Conservation (phyloP, 164 flowering plant species). For the Nelumbo lutea region DNA sequence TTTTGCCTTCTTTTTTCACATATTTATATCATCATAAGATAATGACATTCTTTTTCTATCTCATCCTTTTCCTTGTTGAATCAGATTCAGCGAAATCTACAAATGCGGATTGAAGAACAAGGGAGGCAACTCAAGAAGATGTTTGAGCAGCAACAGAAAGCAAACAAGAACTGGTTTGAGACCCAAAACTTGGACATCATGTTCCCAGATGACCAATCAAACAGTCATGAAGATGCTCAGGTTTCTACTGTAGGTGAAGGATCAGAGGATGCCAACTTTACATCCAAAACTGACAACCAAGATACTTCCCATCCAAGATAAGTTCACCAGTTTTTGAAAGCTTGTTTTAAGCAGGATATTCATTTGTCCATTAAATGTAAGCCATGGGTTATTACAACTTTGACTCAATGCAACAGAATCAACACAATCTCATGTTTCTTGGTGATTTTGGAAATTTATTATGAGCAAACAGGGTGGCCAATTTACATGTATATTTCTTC, state of each 20-base stretch:
- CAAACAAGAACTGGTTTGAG: slow-evolving; percentile 25
- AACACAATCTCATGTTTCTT: background rate
- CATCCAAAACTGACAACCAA: slow-evolving; percentile 19
- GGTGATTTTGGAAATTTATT: background rate
- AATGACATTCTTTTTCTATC: background rate
- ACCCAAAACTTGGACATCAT: slow-evolving; percentile 15
- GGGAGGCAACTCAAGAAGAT: slow-evolving; percentile 65
- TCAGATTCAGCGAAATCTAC: slow-evolving; percentile 66
- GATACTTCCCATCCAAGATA: slow-evolving; percentile 30
- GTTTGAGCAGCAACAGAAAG: slow-evolving; percentile 55
- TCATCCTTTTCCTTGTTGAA: background rate
- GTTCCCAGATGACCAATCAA: slow-evolving; percentile 21
- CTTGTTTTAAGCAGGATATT: background rate
- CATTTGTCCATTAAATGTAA: slow-evolving; percentile 8
- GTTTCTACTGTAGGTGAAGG: slow-evolving; percentile 27
- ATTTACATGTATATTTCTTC: too few relatives aligned
- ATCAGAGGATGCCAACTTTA: slow-evolving; percentile 25
- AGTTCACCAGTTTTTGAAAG: slow-evolving; percentile 19
- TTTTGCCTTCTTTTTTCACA: background rate
- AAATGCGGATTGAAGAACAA: slow-evolving; percentile 74
- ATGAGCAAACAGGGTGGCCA: too few relatives aligned
- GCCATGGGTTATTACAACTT: background rate
- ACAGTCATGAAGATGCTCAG: slow-evolving; percentile 26
- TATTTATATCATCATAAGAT: background rate
- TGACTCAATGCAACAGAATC: background rate